Evolutionary conservation across 495 filamentous ascomycete species (phyloP).

Genomic region (Penicillium egyptiacum): DNA sequence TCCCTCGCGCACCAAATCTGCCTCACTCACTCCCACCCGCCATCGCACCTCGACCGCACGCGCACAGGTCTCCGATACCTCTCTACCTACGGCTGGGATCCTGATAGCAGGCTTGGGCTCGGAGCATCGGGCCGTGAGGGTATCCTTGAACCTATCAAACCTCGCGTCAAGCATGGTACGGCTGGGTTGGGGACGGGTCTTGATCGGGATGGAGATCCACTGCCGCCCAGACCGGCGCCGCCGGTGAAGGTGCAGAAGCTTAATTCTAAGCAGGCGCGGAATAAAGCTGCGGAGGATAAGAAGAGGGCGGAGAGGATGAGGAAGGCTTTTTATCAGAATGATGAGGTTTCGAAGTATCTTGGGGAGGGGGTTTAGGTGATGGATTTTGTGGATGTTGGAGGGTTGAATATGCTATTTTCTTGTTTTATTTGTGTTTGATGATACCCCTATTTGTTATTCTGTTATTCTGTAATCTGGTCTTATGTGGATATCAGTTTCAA

Average conservation of each 20-base stretch:
- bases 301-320: conserved; percentile 61
- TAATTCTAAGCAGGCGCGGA: conserved; percentile 68
- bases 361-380: conserved; percentile 34
- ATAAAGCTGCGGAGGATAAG: conserved; percentile 58
- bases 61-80: conserved; percentile 75
- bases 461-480: neutral
- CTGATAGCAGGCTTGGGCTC: conserved; percentile 71
- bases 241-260: conserved; percentile 57
- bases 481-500: neutral
- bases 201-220: conserved; percentile 27
- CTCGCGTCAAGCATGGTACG: conserved; percentile 68
- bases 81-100: conserved; percentile 81
- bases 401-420: neutral
- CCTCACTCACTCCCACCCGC: conserved; percentile 77
- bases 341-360: conserved; percentile 72
- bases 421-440: neutral
- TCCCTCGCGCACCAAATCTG: conserved; percentile 81
- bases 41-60: conserved; percentile 77
- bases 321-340: conserved; percentile 65
- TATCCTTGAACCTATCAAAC: conserved; percentile 72
- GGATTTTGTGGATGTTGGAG: neutral
- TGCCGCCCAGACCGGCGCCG: conserved; percentile 27
- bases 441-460: conserved; percentile 2
- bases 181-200: conserved; percentile 63
- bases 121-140: conserved; percentile 68